These are phyloP conservation scores for Inga leiocalycina DNA, from an alignment of 306 rosid genomes.

Conservation along the genomic window DNA sequence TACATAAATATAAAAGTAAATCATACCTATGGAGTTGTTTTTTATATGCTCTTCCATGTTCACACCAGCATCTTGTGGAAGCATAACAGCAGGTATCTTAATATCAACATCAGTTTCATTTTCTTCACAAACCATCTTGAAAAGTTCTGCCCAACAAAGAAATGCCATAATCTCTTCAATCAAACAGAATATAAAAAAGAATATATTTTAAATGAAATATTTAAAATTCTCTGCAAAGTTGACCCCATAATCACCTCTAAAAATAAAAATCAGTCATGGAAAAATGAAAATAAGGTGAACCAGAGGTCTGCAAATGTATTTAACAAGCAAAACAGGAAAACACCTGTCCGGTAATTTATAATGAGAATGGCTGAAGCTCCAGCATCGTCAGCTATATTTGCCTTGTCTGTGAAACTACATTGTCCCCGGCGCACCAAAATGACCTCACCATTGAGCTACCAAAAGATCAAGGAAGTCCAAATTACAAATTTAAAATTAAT, in stretches of 20 bases:
- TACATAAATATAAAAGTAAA: slow-evolving; percentile 8
- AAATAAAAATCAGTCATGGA: background rate
- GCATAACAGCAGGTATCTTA: slow-evolving; percentile 94
- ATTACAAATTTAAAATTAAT: slow-evolving; percentile 24
- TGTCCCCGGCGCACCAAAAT: slow-evolving; percentile 88
- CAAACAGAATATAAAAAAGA: background rate
- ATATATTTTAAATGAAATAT: too few species aligned
- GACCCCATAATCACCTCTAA: too few species aligned
- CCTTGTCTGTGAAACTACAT: slow-evolving; percentile 96
- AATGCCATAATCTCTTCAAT: slow-evolving; percentile 25
- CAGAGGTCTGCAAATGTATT: slow-evolving; percentile 11
- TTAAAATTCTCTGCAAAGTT: too few species aligned
- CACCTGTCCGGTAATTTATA: slow-evolving; percentile 81
- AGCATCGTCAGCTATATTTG: slow-evolving; percentile 83
- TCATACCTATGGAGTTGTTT: slow-evolving; percentile 63
- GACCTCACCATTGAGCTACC: slow-evolving; percentile 78
- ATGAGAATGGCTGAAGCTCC: slow-evolving; percentile 93
- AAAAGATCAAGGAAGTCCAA: slow-evolving; percentile 45
- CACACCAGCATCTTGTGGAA: slow-evolving; percentile 84
- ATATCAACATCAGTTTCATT: slow-evolving; percentile 75
- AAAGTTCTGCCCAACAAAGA: slow-evolving; percentile 67
- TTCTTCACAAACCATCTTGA: slow-evolving; percentile 95
- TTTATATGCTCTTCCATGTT: slow-evolving; percentile 62
- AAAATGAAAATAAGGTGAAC: background rate
- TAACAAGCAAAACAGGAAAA: slow-evolving; percentile 24